Evolutionary conservation across 441 rosid genomes (phyloP).

Genomic region (California macrophylla): DNA sequence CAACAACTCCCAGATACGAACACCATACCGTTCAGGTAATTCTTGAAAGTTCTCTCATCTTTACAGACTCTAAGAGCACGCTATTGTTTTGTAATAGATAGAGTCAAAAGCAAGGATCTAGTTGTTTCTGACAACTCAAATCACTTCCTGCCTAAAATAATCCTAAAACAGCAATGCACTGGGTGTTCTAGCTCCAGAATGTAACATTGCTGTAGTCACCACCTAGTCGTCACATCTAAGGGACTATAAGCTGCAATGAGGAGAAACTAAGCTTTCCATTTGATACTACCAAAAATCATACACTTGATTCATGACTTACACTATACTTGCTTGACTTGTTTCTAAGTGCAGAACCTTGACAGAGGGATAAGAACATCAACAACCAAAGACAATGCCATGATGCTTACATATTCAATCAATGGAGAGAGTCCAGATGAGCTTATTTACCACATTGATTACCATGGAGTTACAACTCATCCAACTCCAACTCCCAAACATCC

Average conservation of each 20-base stretch:
- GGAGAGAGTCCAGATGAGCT: conserved; percentile 1
- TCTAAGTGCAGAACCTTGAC: conserved; percentile 3
- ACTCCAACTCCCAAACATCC: conserved; percentile 19
- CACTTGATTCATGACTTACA: not conserved
- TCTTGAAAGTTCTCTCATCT: not conserved
- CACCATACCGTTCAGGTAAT: not conserved
- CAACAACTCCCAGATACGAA: not conserved
- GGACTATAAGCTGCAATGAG: not conserved
- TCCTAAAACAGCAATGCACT: not conserved
- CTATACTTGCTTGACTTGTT: not conserved
- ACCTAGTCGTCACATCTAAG: not conserved
- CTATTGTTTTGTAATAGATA: not conserved
- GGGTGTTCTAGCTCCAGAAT: not conserved
- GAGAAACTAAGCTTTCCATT: not conserved
- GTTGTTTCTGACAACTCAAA: too few relatives aligned
- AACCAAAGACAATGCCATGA: not conserved
- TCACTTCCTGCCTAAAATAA: too few relatives aligned
- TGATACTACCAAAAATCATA: not conserved
- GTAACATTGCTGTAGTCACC: not conserved
- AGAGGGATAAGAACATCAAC: not conserved
- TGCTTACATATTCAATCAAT: not conserved
- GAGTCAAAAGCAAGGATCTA: not conserved
- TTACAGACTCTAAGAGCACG: not conserved
- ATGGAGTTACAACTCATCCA: conserved; percentile 17
- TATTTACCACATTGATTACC: conserved; percentile 12